Base-by-base conservation (phyloP, 2,329 filamentous ascomycete species). In the Phialocephala sp. region DNA sequence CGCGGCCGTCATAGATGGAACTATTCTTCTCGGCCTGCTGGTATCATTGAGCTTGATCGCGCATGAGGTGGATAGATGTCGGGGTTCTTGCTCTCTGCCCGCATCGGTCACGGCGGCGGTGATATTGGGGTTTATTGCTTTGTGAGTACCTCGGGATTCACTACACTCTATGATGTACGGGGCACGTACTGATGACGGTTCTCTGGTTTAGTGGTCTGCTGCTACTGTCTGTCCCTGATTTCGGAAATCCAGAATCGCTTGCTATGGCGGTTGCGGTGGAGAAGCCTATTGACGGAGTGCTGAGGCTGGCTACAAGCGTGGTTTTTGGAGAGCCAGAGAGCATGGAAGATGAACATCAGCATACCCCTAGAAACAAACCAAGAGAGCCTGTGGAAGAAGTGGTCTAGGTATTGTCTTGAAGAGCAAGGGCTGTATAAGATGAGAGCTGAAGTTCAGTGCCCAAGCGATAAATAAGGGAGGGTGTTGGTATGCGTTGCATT, bases 251-350 rank as follows among this genome's bases (percentile, higher is more conserved):
- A 27, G 60, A 24, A 22, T 61, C 62, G 62, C 63, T 72, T 2
- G 58, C 61, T 11, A 27, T 68, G 63, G 59, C 59, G 2, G 36
- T 68, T 58, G 59, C 62, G 14, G 41, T 68, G 41, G 63, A 63
- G 64, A 69, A 59, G n/a, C 64, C 62, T 8, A 35, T 62, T 47
- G 50, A 45, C 18, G 68, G 66, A 14, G 60, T 66, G 15, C 11
- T 67, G 60, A 68, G 65, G 59, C 41, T 68, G 36, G 66, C 64
- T 8, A 66, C 68, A 39, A 68, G 65, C 62, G 35, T 69, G 50
- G 18, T 63, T 2, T 69, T 64, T 63, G 69, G 69, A 9, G 63
- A 66, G 35, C 50, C 59, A 0, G 66, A 67, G 4, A 66, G 65
- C 2, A 20, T 9, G 11, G 65, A 69, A 8, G 62, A 64, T 20